Conservation (phyloP, 2,329 filamentous ascomycete species). For the Alternaria gansuensis region DNA sequence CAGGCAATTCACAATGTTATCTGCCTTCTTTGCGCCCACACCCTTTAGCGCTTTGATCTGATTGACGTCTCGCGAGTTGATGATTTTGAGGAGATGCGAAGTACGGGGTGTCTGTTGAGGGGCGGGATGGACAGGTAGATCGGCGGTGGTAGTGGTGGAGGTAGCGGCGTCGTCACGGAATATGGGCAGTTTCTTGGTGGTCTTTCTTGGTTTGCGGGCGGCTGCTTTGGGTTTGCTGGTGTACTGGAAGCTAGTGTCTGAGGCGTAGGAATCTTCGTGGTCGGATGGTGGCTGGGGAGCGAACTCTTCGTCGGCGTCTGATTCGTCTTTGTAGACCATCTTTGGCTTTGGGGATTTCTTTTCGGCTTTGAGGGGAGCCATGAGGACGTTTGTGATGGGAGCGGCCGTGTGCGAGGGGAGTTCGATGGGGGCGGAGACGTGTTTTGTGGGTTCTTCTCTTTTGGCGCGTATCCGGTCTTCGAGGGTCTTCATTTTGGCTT, state of each 20-base stretch:
- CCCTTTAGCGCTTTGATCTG: slow-evolving; percentile 73
- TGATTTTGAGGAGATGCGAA: slow-evolving; percentile 70
- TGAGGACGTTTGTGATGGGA: slow-evolving; percentile 46
- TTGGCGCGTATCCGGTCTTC: slow-evolving; percentile 60
- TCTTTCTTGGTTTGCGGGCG: slow-evolving; percentile 46
- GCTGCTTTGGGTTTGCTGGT: slow-evolving; percentile 45
- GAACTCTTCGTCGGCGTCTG: slow-evolving; percentile 56
- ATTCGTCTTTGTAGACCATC: slow-evolving; percentile 26
- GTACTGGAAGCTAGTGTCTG: slow-evolving; percentile 51
- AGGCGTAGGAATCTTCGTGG: slow-evolving; percentile 52
- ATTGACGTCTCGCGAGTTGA: slow-evolving; percentile 75
- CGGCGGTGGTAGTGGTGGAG: not conserved
- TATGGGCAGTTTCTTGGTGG: slow-evolving; percentile 48
- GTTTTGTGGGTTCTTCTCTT: slow-evolving; percentile 42
- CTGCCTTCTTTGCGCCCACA: slow-evolving; percentile 76
- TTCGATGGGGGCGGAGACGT: slow-evolving; percentile 24
- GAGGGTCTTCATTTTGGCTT: slow-evolving; percentile 63
- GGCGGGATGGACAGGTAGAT: slow-evolving; percentile 16
- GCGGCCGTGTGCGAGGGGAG: slow-evolving; percentile 29
- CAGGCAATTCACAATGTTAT: slow-evolving; percentile 60
- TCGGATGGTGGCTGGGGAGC: slow-evolving; percentile 49
- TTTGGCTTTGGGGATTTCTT: slow-evolving; percentile 36
- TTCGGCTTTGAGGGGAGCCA: slow-evolving; percentile 46
- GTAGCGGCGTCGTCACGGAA: slow-evolving; percentile 46
- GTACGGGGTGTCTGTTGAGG: slow-evolving; percentile 64